Conservation (phyloP, 164 flowering plant genomes). For the Annona squamosa region DNA sequence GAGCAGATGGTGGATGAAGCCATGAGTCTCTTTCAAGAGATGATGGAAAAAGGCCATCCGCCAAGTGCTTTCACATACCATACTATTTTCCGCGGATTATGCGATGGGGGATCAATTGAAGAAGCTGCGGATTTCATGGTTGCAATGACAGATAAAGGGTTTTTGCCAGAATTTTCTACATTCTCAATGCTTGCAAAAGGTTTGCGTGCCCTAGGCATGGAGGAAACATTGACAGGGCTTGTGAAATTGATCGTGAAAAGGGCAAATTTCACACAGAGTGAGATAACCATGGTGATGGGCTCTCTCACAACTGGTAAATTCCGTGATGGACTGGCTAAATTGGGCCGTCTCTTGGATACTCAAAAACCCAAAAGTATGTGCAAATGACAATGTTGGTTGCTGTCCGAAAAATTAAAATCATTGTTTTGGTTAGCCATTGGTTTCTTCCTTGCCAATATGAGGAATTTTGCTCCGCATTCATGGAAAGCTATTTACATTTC, state of each 20-base stretch:
- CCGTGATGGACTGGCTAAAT: conserved; percentile 67
- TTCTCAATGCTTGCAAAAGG: conserved; percentile 81
- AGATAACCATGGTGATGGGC: conserved; percentile 56
- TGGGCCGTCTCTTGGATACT: conserved; percentile 42
- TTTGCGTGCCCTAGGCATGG: conserved; percentile 64
- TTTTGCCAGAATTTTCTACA: conserved; percentile 62
- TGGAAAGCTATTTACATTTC: too few species aligned
- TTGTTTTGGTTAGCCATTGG: too few species aligned
- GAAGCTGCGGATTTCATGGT: conserved; percentile 70
- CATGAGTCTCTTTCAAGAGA: conserved; percentile 75
- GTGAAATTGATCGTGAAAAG: conserved; percentile 50
- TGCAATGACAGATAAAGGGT: conserved; percentile 69
- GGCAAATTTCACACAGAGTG: conserved; percentile 43
- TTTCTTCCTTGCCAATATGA: too few species aligned
- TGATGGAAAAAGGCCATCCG: conserved; percentile 57
- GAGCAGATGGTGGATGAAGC: conserved; percentile 51
- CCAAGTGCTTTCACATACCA: conserved; percentile 69
- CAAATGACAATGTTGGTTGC: conserved; percentile 15
- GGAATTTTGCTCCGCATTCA: too few species aligned
- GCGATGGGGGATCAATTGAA: conserved; percentile 66
- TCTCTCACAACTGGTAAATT: conserved; percentile 56
- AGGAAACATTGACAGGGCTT: conserved; percentile 52
- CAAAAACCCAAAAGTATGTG: conserved; percentile 28
- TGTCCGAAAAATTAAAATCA: too few species aligned
- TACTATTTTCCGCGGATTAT: conserved; percentile 78